phyloP scores from a whole-genome alignment of 2,329 filamentous ascomycete species.

The Didymellaceae sp. region DNA sequence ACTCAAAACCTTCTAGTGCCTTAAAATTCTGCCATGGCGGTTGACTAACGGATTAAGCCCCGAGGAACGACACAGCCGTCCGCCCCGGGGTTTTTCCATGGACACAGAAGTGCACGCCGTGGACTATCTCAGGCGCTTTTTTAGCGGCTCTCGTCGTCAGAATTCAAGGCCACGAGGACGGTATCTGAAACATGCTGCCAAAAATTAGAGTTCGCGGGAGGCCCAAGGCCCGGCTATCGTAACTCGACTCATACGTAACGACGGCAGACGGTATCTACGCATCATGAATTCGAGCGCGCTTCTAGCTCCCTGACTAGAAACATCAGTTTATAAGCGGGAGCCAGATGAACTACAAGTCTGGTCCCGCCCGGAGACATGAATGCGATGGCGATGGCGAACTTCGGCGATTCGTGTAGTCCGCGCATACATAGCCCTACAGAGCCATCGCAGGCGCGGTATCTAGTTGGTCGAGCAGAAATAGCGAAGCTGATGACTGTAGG shows the following conservation, averaged over 20 bases:
- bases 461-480: conserved; percentile 14
- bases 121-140: conserved; percentile 1
- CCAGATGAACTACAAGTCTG: not conserved
- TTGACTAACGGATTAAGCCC: conserved; percentile 8
- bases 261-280: conserved; percentile 19
- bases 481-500: not conserved
- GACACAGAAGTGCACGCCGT: conserved; percentile 21
- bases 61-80: conserved; percentile 18
- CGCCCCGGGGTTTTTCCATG: conserved; percentile 17
- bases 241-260: conserved; percentile 3
- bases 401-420: conserved; percentile 10
- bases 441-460: conserved; percentile 1
- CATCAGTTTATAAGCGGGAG: not conserved
- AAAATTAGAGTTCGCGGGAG: conserved; percentile 33
- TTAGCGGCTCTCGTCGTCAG: conserved; percentile 15
- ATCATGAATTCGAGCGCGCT: conserved; percentile 19
- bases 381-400: conserved; percentile 7
- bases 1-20: conserved; percentile 1
- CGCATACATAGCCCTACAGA: not conserved
- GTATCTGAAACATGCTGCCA: conserved; percentile 29
- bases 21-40: conserved; percentile 4
- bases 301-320: conserved; percentile 26
- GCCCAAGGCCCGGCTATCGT: conserved; percentile 12
- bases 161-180: conserved; percentile 17
- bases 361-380: conserved; percentile 8